Percentiles rank a stretch among this genome's conserved stretches.
These are phyloP conservation scores for Chenopodium suecicum DNA, from an alignment of 148 eudicot species.

Conservation along the genomic window DNA sequence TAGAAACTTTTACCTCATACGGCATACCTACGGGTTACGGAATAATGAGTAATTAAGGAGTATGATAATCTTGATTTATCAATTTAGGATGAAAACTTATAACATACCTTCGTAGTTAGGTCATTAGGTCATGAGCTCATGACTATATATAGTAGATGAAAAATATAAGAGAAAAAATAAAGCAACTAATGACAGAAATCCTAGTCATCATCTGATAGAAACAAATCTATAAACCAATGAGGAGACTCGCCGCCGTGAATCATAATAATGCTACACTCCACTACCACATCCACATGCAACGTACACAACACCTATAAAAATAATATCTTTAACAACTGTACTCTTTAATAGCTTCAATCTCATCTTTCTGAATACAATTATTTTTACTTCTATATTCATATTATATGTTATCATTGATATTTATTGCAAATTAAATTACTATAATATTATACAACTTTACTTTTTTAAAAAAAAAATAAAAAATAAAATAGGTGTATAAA, in stretches of 20 bases:
- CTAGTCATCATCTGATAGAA: conserved; percentile 2
- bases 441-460: background rate
- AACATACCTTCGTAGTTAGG: too few species aligned
- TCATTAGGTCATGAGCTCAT: background rate
- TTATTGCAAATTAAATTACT: background rate
- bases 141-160: background rate
- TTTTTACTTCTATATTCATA: too few species aligned
- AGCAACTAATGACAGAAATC: background rate
- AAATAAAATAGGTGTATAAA: background rate
- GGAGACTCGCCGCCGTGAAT: conserved; percentile 5
- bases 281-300: background rate
- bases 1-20: too few species aligned
- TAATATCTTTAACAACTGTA: background rate
- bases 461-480: background rate
- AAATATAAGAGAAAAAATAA: background rate
- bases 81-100: too few species aligned
- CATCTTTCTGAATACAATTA: background rate
- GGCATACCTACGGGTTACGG: too few species aligned
- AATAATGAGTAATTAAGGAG: too few species aligned
- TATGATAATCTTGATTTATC: too few species aligned
- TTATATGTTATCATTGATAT: background rate
- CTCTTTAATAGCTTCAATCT: background rate
- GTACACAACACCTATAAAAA: background rate
- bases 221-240: background rate
- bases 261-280: background rate